Evolutionary conservation across 2,329 filamentous ascomycete genomes (phyloP).

Genomic region (Calonectria crousiana): DNA sequence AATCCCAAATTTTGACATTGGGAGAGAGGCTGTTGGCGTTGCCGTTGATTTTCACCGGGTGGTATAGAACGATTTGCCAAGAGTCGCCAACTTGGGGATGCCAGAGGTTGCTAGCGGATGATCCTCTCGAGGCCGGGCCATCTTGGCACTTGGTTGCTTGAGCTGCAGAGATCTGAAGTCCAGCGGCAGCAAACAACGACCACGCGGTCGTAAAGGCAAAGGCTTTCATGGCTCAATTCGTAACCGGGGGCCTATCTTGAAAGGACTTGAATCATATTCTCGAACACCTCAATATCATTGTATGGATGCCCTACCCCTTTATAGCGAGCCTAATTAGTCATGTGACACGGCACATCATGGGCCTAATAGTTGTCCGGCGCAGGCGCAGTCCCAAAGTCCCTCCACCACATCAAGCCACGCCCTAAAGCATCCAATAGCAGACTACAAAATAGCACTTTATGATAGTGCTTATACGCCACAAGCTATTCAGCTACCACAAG

Average conservation of each 20-base stretch:
- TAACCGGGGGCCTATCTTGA: not conserved
- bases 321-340: not conserved
- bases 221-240: not conserved
- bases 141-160: not conserved
- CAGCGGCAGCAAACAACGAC: not conserved
- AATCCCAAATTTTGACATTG: slow-evolving; percentile 62
- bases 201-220: not conserved
- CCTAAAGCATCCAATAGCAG: not conserved
- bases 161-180: not conserved
- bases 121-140: not conserved
- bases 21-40: slow-evolving; percentile 50
- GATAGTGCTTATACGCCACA: not conserved
- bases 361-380: not conserved
- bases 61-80: slow-evolving; percentile 73
- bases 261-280: not conserved
- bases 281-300: not conserved
- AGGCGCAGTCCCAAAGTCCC: not conserved
- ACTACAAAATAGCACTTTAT: not conserved
- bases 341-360: not conserved
- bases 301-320: not conserved
- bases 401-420: not conserved
- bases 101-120: slow-evolving; percentile 53
- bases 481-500: not conserved
- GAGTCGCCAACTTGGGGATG: slow-evolving; percentile 62
- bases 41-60: slow-evolving; percentile 53